Conservation (phyloP, 129 eudicot genomes). For the Silybum marianum region DNA sequence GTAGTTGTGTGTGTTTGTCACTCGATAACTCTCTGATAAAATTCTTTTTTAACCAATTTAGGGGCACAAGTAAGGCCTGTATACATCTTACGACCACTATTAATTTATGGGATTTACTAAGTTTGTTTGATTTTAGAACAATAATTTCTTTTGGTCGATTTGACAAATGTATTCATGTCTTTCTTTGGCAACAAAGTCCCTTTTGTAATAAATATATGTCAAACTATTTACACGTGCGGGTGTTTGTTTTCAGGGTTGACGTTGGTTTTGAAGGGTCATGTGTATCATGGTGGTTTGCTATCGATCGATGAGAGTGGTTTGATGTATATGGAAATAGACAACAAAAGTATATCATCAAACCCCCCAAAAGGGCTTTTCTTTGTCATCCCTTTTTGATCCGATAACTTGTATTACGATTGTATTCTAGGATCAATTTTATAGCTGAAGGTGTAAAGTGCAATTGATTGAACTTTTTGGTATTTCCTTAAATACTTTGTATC, state of each 20-base stretch:
- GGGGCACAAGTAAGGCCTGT: too few relatives aligned
- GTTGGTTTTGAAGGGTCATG: background rate
- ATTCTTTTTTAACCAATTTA: too few relatives aligned
- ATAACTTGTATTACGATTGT: background rate
- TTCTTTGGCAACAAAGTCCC: background rate
- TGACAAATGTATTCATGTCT: background rate
- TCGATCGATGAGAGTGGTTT: background rate
- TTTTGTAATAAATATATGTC: background rate
- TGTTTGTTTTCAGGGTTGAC: background rate
- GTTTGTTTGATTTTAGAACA: background rate
- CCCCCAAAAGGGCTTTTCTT: too few relatives aligned
- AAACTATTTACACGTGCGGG: background rate
- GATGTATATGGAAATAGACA: background rate
- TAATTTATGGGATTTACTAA: too few relatives aligned
- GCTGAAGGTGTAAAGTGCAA: background rate
- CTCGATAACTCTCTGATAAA: too few relatives aligned
- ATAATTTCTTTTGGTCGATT: background rate
- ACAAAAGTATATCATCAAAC: background rate
- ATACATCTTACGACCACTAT: too few relatives aligned
- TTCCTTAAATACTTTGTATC: background rate
- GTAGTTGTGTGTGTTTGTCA: too few relatives aligned
- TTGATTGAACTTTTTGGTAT: background rate
- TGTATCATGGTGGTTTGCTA: background rate
- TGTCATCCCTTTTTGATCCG: background rate
- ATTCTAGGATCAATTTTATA: background rate